Base-by-base conservation (phyloP, 768 basidiomycete species). In the Tricholoma saponaceum region DNA sequence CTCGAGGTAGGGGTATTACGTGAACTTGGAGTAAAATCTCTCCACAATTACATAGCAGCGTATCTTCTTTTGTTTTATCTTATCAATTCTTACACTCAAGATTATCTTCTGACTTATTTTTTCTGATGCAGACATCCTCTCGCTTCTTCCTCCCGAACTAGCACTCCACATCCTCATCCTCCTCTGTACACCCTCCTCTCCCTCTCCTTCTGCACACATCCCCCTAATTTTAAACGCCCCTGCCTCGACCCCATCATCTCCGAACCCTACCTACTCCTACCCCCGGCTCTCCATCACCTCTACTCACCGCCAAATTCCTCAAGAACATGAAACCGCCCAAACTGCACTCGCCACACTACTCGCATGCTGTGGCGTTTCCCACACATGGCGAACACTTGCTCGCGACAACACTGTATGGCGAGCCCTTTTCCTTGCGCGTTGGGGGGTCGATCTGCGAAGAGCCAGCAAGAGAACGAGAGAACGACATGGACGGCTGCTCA, bases 371-470 rank as follows among this genome's bases (percentile, higher is more conserved):
- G 65, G 70, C 3, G 84, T 88, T 39, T 83, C 79, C 57, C 80
- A 73, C 59, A 75, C 76, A 39, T 93, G 92, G 90, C 78, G 80
- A 47, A 68, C 67, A 3, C 76, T 92, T 23, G 84, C 89, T 0
- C 76, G 73, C 41, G 94, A 95, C 70, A 87, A 88, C 58, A 76
- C 83, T 20, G 80, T 94, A 54, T 95, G 93, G 93, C 80, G 86
- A 41, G 78, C 77, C 1, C 75, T 93, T 25, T 95, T 92, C 72
- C 60, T 74, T 12, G 63, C 69, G 13, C 67, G 74, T 13, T 80
- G 78, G 79, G 67, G 65, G 22, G 65, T 77, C 37, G 75, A 79
- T 58, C 63, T 78, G 32, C 68, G 67, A 25, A 69, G 71, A 32
- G 71, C 69, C 1, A 60, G 44, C 14, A 62, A 41, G 12, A 52